These are phyloP conservation scores for Dalbergia oliveri DNA, from an alignment of 306 rosid genomes.

Conservation along the genomic window DNA sequence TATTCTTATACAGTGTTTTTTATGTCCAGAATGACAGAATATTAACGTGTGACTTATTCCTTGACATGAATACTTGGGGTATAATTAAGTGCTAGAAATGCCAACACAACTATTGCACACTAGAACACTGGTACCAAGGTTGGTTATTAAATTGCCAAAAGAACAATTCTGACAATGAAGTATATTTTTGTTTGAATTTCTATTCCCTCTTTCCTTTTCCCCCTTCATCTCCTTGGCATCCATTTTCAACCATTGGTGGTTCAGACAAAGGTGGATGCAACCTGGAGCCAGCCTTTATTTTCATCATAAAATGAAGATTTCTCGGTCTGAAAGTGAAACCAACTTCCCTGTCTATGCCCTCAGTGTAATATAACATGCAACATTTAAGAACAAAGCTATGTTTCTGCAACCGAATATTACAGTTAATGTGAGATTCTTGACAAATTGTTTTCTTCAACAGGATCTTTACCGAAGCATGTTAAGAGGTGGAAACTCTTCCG, in stretches of 20 bases:
- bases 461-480: slow-evolving; percentile 86
- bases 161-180: slow-evolving; percentile 11
- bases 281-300: not conserved
- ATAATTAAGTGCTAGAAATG: slow-evolving; percentile 23
- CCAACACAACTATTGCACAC: slow-evolving; percentile 22
- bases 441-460: slow-evolving; percentile 54
- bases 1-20: slow-evolving; percentile 10
- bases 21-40: slow-evolving; percentile 25
- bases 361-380: not conserved
- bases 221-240: not conserved
- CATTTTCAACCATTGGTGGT: not conserved
- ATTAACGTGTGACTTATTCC: not conserved
- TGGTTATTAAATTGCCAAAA: slow-evolving; percentile 24
- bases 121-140: slow-evolving; percentile 20
- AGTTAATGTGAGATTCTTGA: slow-evolving; percentile 28
- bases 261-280: not conserved
- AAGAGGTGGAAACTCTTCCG: slow-evolving; percentile 58
- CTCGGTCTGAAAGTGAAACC: not conserved
- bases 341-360: not conserved
- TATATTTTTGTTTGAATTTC: slow-evolving; percentile 7
- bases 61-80: slow-evolving; percentile 24
- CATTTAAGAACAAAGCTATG: not conserved
- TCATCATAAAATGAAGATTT: not conserved
- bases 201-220: not conserved
- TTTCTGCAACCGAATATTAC: slow-evolving; percentile 5